Base-by-base conservation (phyloP, 164 flowering plant genomes). In the Vitis rupestris region DNA sequence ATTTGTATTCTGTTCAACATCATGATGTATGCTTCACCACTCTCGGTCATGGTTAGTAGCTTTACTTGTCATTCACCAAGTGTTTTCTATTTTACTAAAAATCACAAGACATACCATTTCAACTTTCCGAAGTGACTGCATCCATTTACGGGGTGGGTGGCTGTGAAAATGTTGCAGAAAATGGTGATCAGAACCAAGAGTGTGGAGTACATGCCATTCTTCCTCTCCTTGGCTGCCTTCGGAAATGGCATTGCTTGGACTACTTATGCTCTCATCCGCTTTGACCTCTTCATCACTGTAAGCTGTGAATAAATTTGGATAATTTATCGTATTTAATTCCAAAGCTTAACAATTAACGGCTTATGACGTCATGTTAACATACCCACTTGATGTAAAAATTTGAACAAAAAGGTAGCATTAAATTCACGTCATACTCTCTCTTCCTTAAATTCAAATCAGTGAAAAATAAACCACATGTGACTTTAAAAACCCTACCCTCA, bases 161-260 rank as follows among this genome's bases (percentile, higher is more conserved):
- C 37, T 2, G 37, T 31, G 37, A 31, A 2, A 5, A 5, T 31
- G 37, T 31, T 31, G 80, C 85, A 92, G 94, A 92, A 83, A 82
- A 3, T 88, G 80, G 97, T 92, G 79, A 83, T 92, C 5, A 77
- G 56, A 2, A 88, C 97, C 30, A 83, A 81, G 50, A 92, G 94
- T 67, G 93, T 91, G 70, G 93, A 90, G 77, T 91, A 74, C 69
- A 90, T 92, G 93, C 95, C 97, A 0, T 84, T 92, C 16, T 70
- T 9, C 49, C 77, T 92, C 12, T 92, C 97, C 3, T 29, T 88
- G 0, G 87, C 86, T 53, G 75, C 90, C 9, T 81, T 88, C 15
- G 79, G 72, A 31, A 92, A 87, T 59, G 93, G 89, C 17, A 16
- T 84, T 63, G 78, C 82, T 60, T 90, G 97, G 97, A 73, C 85